phyloP scores from a whole-genome alignment of 768 basidiomycete species.

The Austroboletus festivus region DNA sequence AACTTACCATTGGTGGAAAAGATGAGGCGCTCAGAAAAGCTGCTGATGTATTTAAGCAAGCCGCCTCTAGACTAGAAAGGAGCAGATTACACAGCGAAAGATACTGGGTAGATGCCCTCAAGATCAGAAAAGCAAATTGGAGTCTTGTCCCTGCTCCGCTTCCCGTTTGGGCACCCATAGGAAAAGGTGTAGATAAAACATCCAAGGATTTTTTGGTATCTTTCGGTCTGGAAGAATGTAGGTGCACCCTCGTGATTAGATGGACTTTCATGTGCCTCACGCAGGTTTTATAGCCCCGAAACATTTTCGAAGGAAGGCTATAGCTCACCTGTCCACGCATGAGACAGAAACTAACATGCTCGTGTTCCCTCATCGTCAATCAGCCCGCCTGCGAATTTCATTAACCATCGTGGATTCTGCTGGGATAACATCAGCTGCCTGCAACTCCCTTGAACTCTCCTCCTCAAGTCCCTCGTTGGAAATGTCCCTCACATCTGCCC shows the following conservation, averaged over 20 bases:
- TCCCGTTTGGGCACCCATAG: conserved; percentile 63
- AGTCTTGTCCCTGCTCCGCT: conserved; percentile 75
- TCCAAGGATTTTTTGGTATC: conserved; percentile 79
- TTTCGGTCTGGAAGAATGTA: conserved; percentile 81
- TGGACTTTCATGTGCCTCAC: conserved; percentile 1
- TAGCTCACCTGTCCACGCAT: conserved; percentile 62
- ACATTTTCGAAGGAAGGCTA: conserved; percentile 60
- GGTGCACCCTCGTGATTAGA: conserved; percentile 25
- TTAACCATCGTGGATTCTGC: conserved; percentile 36
- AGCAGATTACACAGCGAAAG: conserved; percentile 59
- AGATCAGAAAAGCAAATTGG: conserved; percentile 76
- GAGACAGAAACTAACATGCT: conserved; percentile 43
- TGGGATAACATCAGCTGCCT: conserved; percentile 33
- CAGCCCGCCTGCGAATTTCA: conserved; percentile 60
- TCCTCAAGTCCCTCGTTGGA: conserved; percentile 43
- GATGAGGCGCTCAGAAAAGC: conserved; percentile 78
- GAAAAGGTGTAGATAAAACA: conserved; percentile 77
- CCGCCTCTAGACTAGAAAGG: conserved; percentile 67
- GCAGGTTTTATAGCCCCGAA: conserved; percentile 50
- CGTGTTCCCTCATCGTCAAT: conserved; percentile 63
- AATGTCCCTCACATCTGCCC: conserved; percentile 51
- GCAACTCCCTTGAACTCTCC: conserved; percentile 36
- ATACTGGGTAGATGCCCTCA: conserved; percentile 82
- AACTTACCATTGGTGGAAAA: conserved; percentile 73
- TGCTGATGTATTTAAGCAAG: conserved; percentile 63